Conservation (phyloP, 805 yeast genomes). For the Phaffomyces antillensis region DNA sequence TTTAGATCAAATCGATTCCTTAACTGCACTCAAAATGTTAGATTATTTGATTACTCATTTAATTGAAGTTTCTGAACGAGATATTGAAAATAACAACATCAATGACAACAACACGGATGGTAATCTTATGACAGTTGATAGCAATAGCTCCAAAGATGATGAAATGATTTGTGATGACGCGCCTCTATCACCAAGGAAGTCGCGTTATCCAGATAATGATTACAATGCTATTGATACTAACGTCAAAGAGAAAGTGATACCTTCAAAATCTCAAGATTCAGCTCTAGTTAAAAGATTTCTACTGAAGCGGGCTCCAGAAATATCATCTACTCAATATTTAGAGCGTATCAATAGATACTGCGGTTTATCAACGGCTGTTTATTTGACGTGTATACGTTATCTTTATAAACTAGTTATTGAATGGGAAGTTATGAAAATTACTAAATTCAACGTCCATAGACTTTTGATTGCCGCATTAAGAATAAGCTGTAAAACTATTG, state of each 20-base stretch:
- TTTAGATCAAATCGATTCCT: conserved; percentile 4
- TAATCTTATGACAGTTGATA: background rate
- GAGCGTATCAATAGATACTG: conserved; percentile 24
- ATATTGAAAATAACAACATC: background rate
- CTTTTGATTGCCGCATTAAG: conserved; percentile 37
- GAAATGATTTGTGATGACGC: conserved; percentile 3
- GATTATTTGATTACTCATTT: conserved; percentile 4
- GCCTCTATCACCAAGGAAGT: conserved; percentile 16
- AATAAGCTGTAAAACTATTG: conserved; percentile 40
- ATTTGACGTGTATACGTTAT: conserved; percentile 21
- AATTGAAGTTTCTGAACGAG: background rate
- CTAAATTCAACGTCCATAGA: conserved; percentile 36
- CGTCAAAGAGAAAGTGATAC: background rate
- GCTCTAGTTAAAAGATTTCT: conserved; percentile 19
- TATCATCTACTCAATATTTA: conserved; percentile 20
- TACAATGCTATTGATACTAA: background rate
- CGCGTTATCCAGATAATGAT: background rate
- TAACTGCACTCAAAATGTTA: conserved; percentile 7
- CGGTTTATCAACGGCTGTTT: conserved; percentile 23
- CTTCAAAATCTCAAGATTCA: conserved; percentile 9
- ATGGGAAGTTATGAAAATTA: conserved; percentile 20
- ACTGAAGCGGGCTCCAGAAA: conserved; percentile 17
- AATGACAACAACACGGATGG: background rate
- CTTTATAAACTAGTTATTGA: conserved; percentile 18
- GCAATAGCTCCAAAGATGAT: conserved; percentile 1